These are phyloP conservation scores for Aspergillus indologenus DNA, from an alignment of 495 filamentous ascomycete species.

Conservation along the genomic window DNA sequence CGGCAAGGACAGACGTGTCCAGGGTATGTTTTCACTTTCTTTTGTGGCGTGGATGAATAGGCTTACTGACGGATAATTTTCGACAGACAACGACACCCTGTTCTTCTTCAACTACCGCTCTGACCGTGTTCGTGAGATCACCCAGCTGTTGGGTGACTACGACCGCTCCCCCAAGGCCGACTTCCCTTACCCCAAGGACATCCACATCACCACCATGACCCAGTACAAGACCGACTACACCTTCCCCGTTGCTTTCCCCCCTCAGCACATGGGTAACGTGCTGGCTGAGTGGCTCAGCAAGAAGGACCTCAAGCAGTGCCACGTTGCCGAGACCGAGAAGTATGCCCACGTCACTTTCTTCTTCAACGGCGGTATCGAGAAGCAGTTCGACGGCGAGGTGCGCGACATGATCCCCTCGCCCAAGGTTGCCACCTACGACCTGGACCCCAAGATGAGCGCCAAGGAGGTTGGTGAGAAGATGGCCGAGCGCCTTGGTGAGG, in stretches of 20 bases:
- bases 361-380: constrained; percentile 98
- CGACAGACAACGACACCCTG: constrained; percentile 78
- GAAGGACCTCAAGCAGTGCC: constrained; percentile 84
- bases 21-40: constrained; percentile 55
- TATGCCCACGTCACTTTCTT: constrained; percentile 99
- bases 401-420: constrained; percentile 73
- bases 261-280: constrained; percentile 94
- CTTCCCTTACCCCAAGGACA: constrained; percentile 91
- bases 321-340: constrained; percentile 98
- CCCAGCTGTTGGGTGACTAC: constrained; percentile 85
- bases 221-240: constrained; percentile 96
- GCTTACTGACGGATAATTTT: constrained; percentile 16
- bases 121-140: constrained; percentile 94
- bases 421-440: constrained; percentile 91
- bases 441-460: constrained; percentile 95
- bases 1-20: constrained; percentile 76
- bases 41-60: not conserved
- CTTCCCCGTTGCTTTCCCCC: constrained; percentile 89
- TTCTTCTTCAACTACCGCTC: constrained; percentile 99
- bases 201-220: constrained; percentile 94
- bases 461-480: constrained; percentile 83
- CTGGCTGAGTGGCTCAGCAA: constrained; percentile 92
- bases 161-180: constrained; percentile 87
- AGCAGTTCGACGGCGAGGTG: constrained; percentile 86
- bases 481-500: constrained; percentile 73